Evolutionary conservation across 2,329 filamentous ascomycete species (phyloP), one percentile per base, ranked within the genome.

Genomic region (Leptographium radiaticola): DNA sequence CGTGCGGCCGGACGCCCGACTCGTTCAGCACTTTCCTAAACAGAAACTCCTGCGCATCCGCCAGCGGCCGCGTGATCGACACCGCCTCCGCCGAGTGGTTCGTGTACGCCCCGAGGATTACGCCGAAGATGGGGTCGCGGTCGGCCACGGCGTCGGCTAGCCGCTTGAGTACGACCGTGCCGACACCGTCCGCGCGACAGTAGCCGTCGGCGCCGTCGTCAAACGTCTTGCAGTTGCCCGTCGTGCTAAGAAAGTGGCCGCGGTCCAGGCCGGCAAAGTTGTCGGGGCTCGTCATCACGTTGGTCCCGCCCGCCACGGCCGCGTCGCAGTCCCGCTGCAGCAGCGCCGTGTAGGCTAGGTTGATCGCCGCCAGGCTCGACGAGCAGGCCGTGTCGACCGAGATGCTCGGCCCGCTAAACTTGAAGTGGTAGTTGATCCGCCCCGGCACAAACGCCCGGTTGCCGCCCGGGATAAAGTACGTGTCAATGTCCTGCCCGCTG

Each of bases 371-470:
- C 15, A 85, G 72, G 58, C 81, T 84, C 0, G 84, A 88, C 0
- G 84, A 87, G 62, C 86, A 89, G 6, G 85, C 86, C n/a, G 85
- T 88, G 59, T 89, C 86, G 47, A 88, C 74, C 47, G 77, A 84
- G 63, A 80, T 81, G 31, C 80, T 86, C 0, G 84, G 85, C 0
- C 86, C 86, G 40, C 75, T 79, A 66, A 87, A 88, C 61, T 85
- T 83, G 68, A 88, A 87, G 65, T 82, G 83, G 66, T 87, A 88
- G 68, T 87, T 80, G 64, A 89, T 83, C 8, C 83, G 74, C 11
- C 83, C 79, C 0, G 68, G 68, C 1, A 63, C 65, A 43, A 72
- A 72, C 13, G 68, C 69, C 6, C 70, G 65, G 31, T 67, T 65
- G 47, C 65, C 67, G 6, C 71, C 72, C 0, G 72, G 69, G 54